Evolutionary conservation across 345 rosid species (phyloP).

Genomic region (Geranium rotundifolium): DNA sequence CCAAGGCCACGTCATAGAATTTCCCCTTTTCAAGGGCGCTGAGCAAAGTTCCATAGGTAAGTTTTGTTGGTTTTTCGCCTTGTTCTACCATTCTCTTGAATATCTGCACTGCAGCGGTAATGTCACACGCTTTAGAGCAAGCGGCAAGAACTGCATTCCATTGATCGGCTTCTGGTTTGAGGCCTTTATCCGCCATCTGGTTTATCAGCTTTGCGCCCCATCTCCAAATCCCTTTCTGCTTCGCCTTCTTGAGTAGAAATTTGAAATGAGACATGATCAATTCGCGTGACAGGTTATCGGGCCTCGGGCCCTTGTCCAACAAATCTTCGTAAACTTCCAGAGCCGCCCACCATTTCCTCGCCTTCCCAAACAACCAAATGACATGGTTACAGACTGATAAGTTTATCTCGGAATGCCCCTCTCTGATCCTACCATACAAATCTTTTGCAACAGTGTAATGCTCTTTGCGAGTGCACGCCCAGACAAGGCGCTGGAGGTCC

Average conservation of each 20-base stretch:
- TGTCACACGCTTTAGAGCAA: conserved; percentile 83
- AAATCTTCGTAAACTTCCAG: conserved; percentile 86
- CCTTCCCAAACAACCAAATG: conserved; percentile 93
- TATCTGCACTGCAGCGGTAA: conserved; percentile 63
- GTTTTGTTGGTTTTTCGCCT: conserved; percentile 73
- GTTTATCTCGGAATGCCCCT: conserved; percentile 42
- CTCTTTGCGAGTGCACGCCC: conserved; percentile 88
- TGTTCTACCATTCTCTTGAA: conserved; percentile 78
- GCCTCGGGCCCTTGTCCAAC: conserved; percentile 74
- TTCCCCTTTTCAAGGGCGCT: conserved; percentile 88
- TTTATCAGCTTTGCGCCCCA: conserved; percentile 71
- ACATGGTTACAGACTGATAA: conserved; percentile 88
- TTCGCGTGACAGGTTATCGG: conserved; percentile 66
- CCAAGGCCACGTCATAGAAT: conserved; percentile 66
- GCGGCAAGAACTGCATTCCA: conserved; percentile 90
- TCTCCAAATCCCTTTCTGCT: conserved; percentile 76
- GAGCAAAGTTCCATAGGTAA: conserved; percentile 78
- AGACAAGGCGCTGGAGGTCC: conserved; percentile 70
- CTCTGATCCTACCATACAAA: conserved; percentile 63
- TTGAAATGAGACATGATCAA: conserved; percentile 67
- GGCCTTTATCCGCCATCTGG: conserved; percentile 84
- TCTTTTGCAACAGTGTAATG: conserved; percentile 63
- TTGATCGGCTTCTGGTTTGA: conserved; percentile 64
- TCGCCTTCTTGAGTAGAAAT: conserved; percentile 57
- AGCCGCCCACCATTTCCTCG: conserved; percentile 98